Evolutionary conservation across 768 basidiomycete genomes (phyloP).

Genomic region (Termitomyces sp.): DNA sequence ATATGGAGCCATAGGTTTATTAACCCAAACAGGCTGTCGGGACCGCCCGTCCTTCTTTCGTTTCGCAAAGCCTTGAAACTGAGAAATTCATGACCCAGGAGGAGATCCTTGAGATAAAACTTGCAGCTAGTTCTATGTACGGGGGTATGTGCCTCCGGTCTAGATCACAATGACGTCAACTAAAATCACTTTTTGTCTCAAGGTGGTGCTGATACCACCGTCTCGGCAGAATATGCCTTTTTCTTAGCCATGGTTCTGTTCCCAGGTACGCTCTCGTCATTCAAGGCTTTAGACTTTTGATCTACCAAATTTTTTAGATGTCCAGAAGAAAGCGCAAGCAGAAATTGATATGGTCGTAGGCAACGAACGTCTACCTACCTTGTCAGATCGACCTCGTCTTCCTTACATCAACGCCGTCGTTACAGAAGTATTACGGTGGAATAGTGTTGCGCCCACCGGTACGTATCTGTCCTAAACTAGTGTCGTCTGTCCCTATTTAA

Average conservation of each 20-base stretch:
- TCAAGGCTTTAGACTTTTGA: not conserved
- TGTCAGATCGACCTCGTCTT: conserved; percentile 39
- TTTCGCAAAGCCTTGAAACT: conserved; percentile 37
- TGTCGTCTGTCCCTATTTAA: not conserved
- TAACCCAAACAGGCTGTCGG: conserved; percentile 33
- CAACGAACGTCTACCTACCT: conserved; percentile 31
- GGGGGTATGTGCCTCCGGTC: conserved; percentile 28
- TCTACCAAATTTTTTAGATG: conserved; percentile 29
- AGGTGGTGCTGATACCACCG: conserved; percentile 53
- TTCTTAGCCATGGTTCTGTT: conserved; percentile 44
- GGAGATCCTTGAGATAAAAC: conserved; percentile 36
- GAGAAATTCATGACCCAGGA: conserved; percentile 27
- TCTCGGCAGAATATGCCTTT: conserved; percentile 42
- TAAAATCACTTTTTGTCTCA: not conserved
- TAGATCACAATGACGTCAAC: not conserved
- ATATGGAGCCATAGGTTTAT: not conserved
- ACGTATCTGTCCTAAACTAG: not conserved
- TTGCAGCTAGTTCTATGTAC: conserved; percentile 43
- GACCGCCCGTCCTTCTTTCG: conserved; percentile 38
- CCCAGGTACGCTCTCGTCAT: conserved; percentile 20
- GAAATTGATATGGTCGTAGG: conserved; percentile 47
- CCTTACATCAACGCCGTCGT: conserved; percentile 47
- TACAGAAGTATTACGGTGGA: conserved; percentile 48
- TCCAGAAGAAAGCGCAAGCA: conserved; percentile 47
- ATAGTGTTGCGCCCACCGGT: conserved; percentile 36